A percentile compares a stretch with the other conserved stretches of the same genome.
phyloP scores from a whole-genome alignment of 2,329 filamentous ascomycete genomes.

The Chalara sp. region DNA sequence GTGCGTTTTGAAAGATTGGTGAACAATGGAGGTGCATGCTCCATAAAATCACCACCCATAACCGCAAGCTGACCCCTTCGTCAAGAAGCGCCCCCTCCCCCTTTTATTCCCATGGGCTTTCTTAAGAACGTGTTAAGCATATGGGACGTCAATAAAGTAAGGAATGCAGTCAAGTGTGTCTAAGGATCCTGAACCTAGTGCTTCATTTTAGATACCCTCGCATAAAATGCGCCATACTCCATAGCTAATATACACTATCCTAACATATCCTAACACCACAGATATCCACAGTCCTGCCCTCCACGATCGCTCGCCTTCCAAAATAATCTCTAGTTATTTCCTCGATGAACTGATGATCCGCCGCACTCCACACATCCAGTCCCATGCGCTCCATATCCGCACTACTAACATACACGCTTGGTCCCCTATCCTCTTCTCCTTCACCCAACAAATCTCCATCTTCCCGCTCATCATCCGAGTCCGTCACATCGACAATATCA shows the following conservation, averaged over 20 bases:
- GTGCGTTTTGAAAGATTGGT: too few species aligned
- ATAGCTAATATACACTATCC: constrained; percentile 6
- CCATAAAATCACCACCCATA: too few species aligned
- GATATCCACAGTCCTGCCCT: constrained; percentile 65
- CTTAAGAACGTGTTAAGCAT: too few species aligned
- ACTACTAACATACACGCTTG: constrained; percentile 47
- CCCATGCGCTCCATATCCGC: constrained; percentile 66
- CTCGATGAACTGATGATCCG: constrained; percentile 61
- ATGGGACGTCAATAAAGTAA: too few species aligned
- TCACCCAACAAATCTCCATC: constrained; percentile 36
- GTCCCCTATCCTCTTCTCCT: constrained; percentile 20
- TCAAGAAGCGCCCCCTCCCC: too few species aligned
- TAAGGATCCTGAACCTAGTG: too few species aligned
- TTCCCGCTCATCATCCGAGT: constrained; percentile 29
- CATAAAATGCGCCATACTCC: not conserved
- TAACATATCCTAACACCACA: constrained; percentile 67
- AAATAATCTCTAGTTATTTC: constrained; percentile 61
- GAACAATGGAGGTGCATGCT: too few species aligned
- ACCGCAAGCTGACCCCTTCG: too few species aligned
- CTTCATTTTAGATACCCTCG: too few species aligned
- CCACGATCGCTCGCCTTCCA: constrained; percentile 52
- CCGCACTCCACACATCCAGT: constrained; percentile 68
- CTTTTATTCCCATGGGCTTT: too few species aligned
- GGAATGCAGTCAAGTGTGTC: too few species aligned
- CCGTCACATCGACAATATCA: constrained; percentile 47